Base-by-base conservation (phyloP, 1,139 yeast species). In the Yamadazyma dushanensis region DNA sequence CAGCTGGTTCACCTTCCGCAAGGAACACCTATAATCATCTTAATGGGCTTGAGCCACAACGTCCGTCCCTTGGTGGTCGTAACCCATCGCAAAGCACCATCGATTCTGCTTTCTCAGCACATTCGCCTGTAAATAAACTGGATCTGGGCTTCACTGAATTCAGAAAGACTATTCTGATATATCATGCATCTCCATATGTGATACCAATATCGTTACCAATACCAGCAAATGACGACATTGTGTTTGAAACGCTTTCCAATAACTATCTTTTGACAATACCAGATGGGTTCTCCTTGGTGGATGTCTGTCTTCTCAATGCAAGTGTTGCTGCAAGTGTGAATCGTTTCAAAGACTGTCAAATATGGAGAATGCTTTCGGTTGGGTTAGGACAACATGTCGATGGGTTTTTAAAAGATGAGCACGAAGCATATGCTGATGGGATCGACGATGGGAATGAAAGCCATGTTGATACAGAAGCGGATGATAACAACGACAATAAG, bases 291-390 rank as follows among this genome's bases (percentile, higher is more conserved):
- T 63, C 64, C 17, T 54, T 79, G 10, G 54, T 65, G 4, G 79
- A 78, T 25, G 78, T 75, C 1, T 83, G 89, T 49, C 63, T 69
- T 27, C 61, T 74, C 41, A 85, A 85, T 52, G 77, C 87, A 1
- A 61, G 66, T 22, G 66, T 77, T 3, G 87, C 90, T 1, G 73
- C 72, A 0, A 62, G 69, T 31, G 82, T 72, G 1, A 70, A 71
- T 10, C 59, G 70, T 37, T 67, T 64, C 40, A 60, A 87, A 38
- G 83, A 82, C 34, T 70, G 83, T 34, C 89, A 83, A 52, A 70
- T 80, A 0, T 85, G 95, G 95, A 62, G 72, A 39, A 69, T 82
- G n/a, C 59, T 85, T 3, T 76, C 77, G 2, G 76, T 73, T 13
- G 69, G 82, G 10, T 57, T 83, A 2, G 63, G 66, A 10, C 76